These are phyloP conservation scores for Amborella trichopoda DNA, from an alignment of 164 flowering plant genomes.

Conservation along the genomic window DNA sequence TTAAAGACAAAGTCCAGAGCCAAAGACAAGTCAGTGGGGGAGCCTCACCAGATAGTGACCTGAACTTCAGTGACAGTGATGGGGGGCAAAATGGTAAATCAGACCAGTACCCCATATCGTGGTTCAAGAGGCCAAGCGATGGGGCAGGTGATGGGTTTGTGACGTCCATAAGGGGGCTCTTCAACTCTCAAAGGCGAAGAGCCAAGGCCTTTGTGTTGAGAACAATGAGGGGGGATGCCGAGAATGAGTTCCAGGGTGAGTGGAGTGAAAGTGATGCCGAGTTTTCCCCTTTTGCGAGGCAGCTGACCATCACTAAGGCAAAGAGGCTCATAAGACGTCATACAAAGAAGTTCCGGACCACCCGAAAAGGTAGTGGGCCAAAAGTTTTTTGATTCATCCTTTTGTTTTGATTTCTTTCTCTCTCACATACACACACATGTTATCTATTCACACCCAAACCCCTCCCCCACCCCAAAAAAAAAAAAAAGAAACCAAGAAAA, in stretches of 20 bases:
- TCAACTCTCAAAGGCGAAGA: conserved; percentile 82
- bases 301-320: conserved; percentile 88
- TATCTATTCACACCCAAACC: too few relatives aligned
- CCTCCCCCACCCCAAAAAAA: too few relatives aligned
- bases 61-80: conserved; percentile 83
- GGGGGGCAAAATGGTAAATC: conserved; percentile 45
- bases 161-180: conserved; percentile 82
- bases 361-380: conserved; percentile 57
- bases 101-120: conserved; percentile 56
- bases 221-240: conserved; percentile 96
- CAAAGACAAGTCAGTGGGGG: conserved; percentile 37
- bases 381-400: too few relatives aligned
- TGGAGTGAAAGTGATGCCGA: conserved; percentile 96
- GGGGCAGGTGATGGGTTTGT: conserved; percentile 99
- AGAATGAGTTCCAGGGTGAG: conserved; percentile 68
- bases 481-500: too few relatives aligned
- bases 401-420: too few relatives aligned
- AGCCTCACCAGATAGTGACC: conserved; percentile 48
- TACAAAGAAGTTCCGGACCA: conserved; percentile 83
- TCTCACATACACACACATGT: too few relatives aligned
- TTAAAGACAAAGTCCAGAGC: conserved; percentile 75
- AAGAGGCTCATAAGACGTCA: conserved; percentile 81
- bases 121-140: conserved; percentile 62
- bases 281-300: conserved; percentile 86
- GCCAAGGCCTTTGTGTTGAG: conserved; percentile 88